phyloP scores from a whole-genome alignment of 1,139 yeast species.

The Taphrina populina region DNA sequence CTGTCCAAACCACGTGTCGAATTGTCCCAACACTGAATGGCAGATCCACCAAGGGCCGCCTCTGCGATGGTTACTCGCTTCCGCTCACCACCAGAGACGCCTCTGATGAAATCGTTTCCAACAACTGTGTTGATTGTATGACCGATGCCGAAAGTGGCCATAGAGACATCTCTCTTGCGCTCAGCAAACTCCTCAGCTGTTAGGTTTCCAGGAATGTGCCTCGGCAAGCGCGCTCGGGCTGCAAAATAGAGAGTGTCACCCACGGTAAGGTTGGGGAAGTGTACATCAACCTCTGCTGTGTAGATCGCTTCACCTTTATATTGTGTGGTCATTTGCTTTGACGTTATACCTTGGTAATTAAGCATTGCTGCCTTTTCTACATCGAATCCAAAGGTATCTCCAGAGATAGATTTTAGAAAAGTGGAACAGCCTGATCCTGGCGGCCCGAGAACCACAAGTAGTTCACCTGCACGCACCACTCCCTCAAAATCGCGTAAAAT shows the following conservation, averaged over 20 bases:
- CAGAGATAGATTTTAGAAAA: constrained; percentile 56
- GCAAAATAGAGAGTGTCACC: constrained; percentile 69
- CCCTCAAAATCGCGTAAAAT: constrained; percentile 71
- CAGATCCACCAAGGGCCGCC: constrained; percentile 60
- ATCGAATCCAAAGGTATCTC: constrained; percentile 51
- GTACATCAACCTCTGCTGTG: constrained; percentile 66
- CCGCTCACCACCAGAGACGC: constrained; percentile 67
- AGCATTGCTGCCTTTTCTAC: constrained; percentile 43
- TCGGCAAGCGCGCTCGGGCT: constrained; percentile 64
- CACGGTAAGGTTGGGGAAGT: constrained; percentile 71
- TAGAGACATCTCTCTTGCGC: constrained; percentile 62
- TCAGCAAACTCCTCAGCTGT: constrained; percentile 58
- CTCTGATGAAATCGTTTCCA: constrained; percentile 62
- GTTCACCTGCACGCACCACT: constrained; percentile 58
- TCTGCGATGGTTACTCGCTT: constrained; percentile 65
- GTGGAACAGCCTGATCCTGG: constrained; percentile 71
- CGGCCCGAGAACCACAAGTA: constrained; percentile 61
- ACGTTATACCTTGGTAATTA: constrained; percentile 54
- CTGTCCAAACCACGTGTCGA: constrained; percentile 75
- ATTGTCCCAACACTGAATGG: constrained; percentile 71
- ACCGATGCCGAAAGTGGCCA: constrained; percentile 66
- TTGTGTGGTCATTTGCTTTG: constrained; percentile 52
- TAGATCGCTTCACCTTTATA: constrained; percentile 71
- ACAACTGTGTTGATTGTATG: constrained; percentile 59
- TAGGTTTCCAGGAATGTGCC: constrained; percentile 61